phyloP scores from a whole-genome alignment of 441 rosid genomes.

The Theobroma grandiflorum region DNA sequence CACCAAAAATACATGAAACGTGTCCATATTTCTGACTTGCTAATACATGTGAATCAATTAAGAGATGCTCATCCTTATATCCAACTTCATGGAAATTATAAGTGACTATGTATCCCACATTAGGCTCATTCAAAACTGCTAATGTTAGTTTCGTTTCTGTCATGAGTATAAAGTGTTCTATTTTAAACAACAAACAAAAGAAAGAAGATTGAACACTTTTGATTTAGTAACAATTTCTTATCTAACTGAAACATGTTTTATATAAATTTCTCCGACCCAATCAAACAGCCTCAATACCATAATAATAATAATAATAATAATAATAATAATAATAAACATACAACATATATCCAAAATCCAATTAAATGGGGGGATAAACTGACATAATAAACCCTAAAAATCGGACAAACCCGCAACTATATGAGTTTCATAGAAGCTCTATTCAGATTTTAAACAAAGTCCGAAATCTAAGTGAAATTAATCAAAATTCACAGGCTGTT shows the following conservation, averaged over 20 bases:
- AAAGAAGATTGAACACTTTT: background rate
- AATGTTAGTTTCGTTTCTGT: background rate
- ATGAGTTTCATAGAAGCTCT: background rate
- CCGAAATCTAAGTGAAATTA: background rate
- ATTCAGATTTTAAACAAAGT: background rate
- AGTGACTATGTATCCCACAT: background rate
- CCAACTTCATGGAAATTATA: slow-evolving; percentile 5
- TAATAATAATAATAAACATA: background rate
- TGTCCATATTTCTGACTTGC: background rate
- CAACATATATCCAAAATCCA: background rate
- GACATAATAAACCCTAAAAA: background rate
- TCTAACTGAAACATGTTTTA: background rate
- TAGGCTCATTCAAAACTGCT: background rate
- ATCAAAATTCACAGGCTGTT: background rate
- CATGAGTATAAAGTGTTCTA: background rate
- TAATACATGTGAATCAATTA: background rate
- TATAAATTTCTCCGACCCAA: too few species aligned
- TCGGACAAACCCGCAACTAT: slow-evolving; percentile 4
- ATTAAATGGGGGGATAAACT: background rate
- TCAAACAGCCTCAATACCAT: background rate
- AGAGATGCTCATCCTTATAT: background rate
- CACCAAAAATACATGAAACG: background rate
- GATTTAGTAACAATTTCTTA: background rate
- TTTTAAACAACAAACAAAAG: background rate
- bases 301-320: background rate